Percentiles rank a stretch among this genome's conserved stretches.
Conservation (phyloP, 169 alveolate species). For the Neospora caninum region DNA sequence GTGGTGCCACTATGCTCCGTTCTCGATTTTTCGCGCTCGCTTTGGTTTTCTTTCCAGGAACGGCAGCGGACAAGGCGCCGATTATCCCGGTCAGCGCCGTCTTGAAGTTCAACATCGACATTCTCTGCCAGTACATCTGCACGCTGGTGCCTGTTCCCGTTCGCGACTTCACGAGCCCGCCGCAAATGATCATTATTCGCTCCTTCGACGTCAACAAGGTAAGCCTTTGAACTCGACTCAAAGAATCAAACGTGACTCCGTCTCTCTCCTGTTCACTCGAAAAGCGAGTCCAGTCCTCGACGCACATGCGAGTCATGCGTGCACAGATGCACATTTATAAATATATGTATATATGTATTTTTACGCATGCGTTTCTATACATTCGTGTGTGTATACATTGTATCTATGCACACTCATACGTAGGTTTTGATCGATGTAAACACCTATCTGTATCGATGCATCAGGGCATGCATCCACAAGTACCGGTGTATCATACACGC, state of each 20-base stretch:
- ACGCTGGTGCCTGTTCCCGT: constrained; percentile 95
- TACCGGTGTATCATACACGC: too few relatives aligned
- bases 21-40: neutral
- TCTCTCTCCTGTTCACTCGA: neutral
- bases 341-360: neutral
- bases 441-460: too few relatives aligned
- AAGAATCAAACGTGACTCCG: neutral
- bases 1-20: too few relatives aligned
- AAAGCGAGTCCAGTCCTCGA: too few relatives aligned
- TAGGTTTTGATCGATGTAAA: too few relatives aligned
- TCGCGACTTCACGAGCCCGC: constrained; percentile 97
- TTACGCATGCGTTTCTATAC: neutral
- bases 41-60: constrained; percentile 84
- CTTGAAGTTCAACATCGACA: constrained; percentile 96
- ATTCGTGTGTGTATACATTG: neutral
- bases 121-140: constrained; percentile 94
- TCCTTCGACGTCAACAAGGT: constrained; percentile 98
- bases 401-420: neutral
- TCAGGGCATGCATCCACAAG: too few relatives aligned
- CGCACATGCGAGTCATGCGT: neutral
- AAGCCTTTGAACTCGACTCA: neutral
- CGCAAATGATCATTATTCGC: constrained; percentile 97
- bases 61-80: constrained; percentile 98
- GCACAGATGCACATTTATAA: neutral
- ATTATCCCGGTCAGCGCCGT: constrained; percentile 95